phyloP scores from a whole-genome alignment of 352 stramenopile genomes.

The Pythium graminicola region DNA sequence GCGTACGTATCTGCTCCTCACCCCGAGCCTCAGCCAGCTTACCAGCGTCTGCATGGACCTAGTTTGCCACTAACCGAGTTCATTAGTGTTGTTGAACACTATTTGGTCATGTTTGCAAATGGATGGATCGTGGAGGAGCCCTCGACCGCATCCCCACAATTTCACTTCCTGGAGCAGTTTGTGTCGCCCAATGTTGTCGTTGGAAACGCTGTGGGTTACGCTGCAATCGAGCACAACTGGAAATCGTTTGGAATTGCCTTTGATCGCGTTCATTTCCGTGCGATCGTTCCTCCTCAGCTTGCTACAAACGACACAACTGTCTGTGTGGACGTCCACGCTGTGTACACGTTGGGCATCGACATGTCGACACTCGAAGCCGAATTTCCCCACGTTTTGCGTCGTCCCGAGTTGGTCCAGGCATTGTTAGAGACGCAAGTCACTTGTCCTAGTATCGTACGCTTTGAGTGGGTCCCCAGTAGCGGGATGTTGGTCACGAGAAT shows the following conservation, averaged over 20 bases:
- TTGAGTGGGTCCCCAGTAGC: conserved; percentile 1
- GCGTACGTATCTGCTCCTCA: too few relatives aligned
- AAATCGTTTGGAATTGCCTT: background rate
- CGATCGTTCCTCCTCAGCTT: too few relatives aligned
- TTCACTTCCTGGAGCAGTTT: conserved; percentile 8
- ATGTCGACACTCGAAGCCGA: conserved; percentile 3
- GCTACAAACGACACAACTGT: too few relatives aligned
- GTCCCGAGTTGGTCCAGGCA: background rate
- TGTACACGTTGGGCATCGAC: conserved; percentile 12
- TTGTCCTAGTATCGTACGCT: conserved; percentile 1
- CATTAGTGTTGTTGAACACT: too few relatives aligned
- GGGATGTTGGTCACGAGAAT: background rate
- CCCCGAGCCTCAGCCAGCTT: too few relatives aligned
- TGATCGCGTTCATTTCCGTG: conserved; percentile 1
- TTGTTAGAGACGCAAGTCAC: conserved; percentile 1
- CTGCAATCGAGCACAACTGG: conserved; percentile 1
- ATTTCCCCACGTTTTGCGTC: conserved; percentile 4
- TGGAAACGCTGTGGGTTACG: background rate
- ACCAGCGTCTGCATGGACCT: too few relatives aligned
- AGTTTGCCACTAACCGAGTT: too few relatives aligned
- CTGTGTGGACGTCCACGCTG: background rate
- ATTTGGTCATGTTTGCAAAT: background rate
- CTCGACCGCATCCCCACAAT: background rate
- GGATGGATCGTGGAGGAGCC: too few relatives aligned
- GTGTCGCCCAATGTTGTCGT: conserved; percentile 5